Base-by-base conservation (phyloP, 202 grass and related monocot genomes). In the Digitaria exilis region DNA sequence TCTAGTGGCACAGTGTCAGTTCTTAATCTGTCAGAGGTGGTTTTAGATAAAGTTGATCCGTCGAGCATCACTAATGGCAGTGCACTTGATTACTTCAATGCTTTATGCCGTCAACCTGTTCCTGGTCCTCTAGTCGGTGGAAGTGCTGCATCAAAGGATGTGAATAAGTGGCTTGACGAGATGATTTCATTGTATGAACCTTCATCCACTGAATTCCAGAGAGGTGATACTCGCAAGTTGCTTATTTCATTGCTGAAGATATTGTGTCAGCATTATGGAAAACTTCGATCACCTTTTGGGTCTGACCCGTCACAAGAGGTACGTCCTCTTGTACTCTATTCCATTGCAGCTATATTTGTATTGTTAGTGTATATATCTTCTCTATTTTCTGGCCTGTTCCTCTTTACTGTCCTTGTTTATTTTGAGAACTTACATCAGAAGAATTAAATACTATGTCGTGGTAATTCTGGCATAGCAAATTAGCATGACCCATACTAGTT, bases 161-260 rank as follows among this genome's bases (percentile, higher is more conserved):
- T 94, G 56, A 92, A 96, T 76, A 98, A 94, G 85, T 98, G 96
- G 93, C 79, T 98, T 71, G 91, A 94, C 89, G 93, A 98, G 83
- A 96, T 92, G 83, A 90, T 94, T 43, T 15, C 68, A 65, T 80
- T 71, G 65, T 98, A 89, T 56, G 91, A 77, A 66, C 85, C 84
- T 87, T 75, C 85, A 25, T 71, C 70, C 11, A 72, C 19, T 57
- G 91, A 94, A 72, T 79, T 90, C 76, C 85, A 94, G 45, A 86
- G 79, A 87, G 89, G 91, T 42, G 83, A 96, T 87, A 63, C 87
- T 85, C 69, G 79, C 74, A 98, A 82, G 44, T 81, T 98, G 63
- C 91, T 98, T 80, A 85, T 96, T 88, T 94, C 89, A 6, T 91
- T 98, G 85, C 89, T 99, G 57, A 96, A 92, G 90, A 99, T 99